Conservation (phyloP, 1,139 yeast species). For the Scheffersomyces segobiensis region DNA sequence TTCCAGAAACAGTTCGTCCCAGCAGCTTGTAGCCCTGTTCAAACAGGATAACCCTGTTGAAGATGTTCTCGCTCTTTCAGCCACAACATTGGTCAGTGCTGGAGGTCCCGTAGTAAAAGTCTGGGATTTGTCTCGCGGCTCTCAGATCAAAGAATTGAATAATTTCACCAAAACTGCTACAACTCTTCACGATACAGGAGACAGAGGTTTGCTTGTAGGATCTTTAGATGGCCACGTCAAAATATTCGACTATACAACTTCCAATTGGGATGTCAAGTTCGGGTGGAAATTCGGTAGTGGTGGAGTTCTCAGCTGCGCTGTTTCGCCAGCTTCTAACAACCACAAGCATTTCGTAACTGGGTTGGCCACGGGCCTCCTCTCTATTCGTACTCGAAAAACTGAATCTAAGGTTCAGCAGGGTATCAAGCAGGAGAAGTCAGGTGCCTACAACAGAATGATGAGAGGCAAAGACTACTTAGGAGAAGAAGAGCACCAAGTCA, state of each 20-base stretch:
- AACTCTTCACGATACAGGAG: slow-evolving; percentile 68
- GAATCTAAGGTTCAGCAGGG: slow-evolving; percentile 58
- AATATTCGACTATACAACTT: slow-evolving; percentile 76
- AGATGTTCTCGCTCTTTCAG: slow-evolving; percentile 75
- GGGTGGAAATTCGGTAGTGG: slow-evolving; percentile 96
- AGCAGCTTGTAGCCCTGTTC: slow-evolving; percentile 43
- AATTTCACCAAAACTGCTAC: slow-evolving; percentile 95
- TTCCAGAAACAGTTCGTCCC: slow-evolving; percentile 60
- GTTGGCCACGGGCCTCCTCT: slow-evolving; percentile 81
- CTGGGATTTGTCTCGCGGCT: slow-evolving; percentile 88
- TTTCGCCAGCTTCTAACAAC: slow-evolving; percentile 66
- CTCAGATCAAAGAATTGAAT: slow-evolving; percentile 59
- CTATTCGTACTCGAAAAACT: slow-evolving; percentile 84
- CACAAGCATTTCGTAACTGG: slow-evolving; percentile 95
- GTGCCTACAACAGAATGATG: slow-evolving; percentile 74
- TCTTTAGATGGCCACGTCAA: slow-evolving; percentile 97
- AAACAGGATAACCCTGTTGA: slow-evolving; percentile 68
- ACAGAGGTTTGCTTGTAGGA: slow-evolving; percentile 82
- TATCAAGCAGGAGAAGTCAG: slow-evolving; percentile 45
- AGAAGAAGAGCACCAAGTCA: slow-evolving; percentile 76
- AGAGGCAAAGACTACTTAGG: slow-evolving; percentile 91
- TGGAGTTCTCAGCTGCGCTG: slow-evolving; percentile 85
- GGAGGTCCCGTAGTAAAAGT: slow-evolving; percentile 88
- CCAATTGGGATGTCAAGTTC: slow-evolving; percentile 85
- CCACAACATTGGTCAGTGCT: slow-evolving; percentile 77